Evolutionary conservation across 2,329 filamentous ascomycete genomes (phyloP), one percentile per base, ranked within the genome.

Genomic region (Mollisiaceae sp.): DNA sequence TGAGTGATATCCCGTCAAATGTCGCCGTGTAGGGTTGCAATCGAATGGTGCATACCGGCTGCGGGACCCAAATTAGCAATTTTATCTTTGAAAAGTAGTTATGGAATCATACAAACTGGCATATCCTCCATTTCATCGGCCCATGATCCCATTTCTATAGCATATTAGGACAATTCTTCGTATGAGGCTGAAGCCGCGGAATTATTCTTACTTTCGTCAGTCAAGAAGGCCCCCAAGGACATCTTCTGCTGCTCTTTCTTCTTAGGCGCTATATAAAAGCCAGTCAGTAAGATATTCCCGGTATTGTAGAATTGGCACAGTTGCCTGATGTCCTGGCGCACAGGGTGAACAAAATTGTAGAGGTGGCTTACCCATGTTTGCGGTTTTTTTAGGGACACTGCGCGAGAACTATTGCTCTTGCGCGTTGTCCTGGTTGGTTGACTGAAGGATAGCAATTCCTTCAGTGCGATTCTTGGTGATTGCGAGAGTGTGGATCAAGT

Each of bases 71-170:
- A 60, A 66, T 76, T 73, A 76, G 75, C 63, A 71, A 65, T 15
- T n/a, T 24, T n/a, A 32, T 36, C 36, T 43, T 24, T 18, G 35
- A 39, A 38, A 22, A 35, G 18, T 11, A 15, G 38, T 32, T 32
- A 39, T n/a, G 55, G 14, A 32, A 12, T 74, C 75, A 76, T 69
- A 77, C 75, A 76, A 70, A 77, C 74, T 73, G 75, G 75, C 72
- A 75, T 77, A 69, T 97, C 93, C 81, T 99, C 95, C 83, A 99
- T 97, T 79, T 99, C 95, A 82, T 99, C 96, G 75, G 95, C 95
- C 95, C 95, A 99, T 74, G 95, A 98, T 77, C 94, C 93, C 77
- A 90, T 85, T 75, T 86, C 89, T 91, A 76, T 59, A 60, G 69
- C 63, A 70, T 69, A 67, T 75, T 67, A 76, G 72, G 70, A 55